Evolutionary conservation across 108 stramenopile species (phyloP).

Genomic region (Phaeodactylum tricornutum): DNA sequence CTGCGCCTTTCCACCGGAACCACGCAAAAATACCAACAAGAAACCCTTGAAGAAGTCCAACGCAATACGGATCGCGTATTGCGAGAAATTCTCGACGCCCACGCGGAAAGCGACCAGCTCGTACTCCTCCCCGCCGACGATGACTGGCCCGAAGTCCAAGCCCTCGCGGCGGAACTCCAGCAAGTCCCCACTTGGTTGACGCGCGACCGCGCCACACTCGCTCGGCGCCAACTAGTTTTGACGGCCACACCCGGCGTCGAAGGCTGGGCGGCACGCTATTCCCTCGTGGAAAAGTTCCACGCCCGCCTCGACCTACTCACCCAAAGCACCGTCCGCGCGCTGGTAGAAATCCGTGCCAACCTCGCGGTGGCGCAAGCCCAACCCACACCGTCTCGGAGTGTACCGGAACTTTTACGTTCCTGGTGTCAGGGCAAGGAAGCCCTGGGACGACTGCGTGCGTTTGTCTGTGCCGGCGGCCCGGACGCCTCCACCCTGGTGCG

Average conservation of each 20-base stretch:
- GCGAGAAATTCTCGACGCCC: not conserved
- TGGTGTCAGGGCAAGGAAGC: constrained; percentile 20
- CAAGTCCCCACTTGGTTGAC: constrained; percentile 7
- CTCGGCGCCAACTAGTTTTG: not conserved
- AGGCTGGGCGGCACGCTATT: constrained; percentile 12
- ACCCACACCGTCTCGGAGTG: too few relatives aligned
- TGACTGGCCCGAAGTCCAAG: not conserved
- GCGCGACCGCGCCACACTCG: constrained; percentile 7
- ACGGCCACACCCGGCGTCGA: not conserved
- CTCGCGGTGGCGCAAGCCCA: not conserved
- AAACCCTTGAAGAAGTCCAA: constrained; percentile 7
- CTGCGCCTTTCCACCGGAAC: constrained; percentile 10
- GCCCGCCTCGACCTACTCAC: constrained; percentile 13
- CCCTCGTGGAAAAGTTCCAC: constrained; percentile 12
- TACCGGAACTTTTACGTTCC: constrained; percentile 11
- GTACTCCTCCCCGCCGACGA: not conserved
- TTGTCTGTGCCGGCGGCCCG: constrained; percentile 18
- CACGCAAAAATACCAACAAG: not conserved
- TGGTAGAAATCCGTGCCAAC: constrained; percentile 12
- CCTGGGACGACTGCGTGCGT: constrained; percentile 16
- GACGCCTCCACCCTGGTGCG: constrained; percentile 6
- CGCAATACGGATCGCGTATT: constrained; percentile 6
- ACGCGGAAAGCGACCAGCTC: too few relatives aligned
- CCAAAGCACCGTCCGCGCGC: constrained; percentile 4
- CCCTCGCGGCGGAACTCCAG: constrained; percentile 9